Percentiles rank a stretch among this genome's conserved stretches.
Evolutionary conservation across 176 grass and related monocot genomes (phyloP).

Genomic region (Neostapfia colusana): DNA sequence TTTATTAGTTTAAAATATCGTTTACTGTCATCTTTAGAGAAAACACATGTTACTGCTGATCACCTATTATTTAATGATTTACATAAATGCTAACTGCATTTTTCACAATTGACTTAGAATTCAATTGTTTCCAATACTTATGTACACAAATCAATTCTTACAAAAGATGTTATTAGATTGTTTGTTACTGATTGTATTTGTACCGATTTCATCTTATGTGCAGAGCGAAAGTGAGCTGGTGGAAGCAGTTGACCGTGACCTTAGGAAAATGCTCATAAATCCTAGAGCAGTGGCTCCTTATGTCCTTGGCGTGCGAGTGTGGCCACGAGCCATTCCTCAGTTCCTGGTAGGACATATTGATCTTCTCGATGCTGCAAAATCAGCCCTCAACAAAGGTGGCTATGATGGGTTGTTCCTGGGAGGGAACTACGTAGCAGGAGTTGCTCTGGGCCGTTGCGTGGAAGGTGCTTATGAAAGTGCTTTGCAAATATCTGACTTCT

Average conservation of each 20-base stretch:
- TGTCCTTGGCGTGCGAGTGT: constrained; percentile 72
- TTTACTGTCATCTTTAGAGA: not conserved
- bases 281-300: constrained; percentile 63
- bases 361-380: constrained; percentile 62
- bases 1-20: not conserved
- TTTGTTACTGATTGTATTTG: not conserved
- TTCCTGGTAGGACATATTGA: constrained; percentile 87
- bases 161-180: constrained; percentile 1
- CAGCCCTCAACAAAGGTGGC: constrained; percentile 44
- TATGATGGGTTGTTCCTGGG: constrained; percentile 72
- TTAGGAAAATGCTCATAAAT: constrained; percentile 87
- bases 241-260: constrained; percentile 79
- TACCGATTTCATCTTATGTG: constrained; percentile 15
- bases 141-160: not conserved
- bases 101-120: constrained; percentile 8
- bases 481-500: constrained; percentile 56
- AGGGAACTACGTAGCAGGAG: constrained; percentile 87
- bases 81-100: not conserved
- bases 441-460: constrained; percentile 80
- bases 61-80: not conserved
- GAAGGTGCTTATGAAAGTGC: constrained; percentile 86
- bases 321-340: constrained; percentile 93
- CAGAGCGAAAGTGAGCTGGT: constrained; percentile 80
- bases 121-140: not conserved
- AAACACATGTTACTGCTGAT: not conserved